Base-by-base conservation (phyloP, 225 moss, liverwort and hornwort species). In the Pleurozium schreberi region DNA sequence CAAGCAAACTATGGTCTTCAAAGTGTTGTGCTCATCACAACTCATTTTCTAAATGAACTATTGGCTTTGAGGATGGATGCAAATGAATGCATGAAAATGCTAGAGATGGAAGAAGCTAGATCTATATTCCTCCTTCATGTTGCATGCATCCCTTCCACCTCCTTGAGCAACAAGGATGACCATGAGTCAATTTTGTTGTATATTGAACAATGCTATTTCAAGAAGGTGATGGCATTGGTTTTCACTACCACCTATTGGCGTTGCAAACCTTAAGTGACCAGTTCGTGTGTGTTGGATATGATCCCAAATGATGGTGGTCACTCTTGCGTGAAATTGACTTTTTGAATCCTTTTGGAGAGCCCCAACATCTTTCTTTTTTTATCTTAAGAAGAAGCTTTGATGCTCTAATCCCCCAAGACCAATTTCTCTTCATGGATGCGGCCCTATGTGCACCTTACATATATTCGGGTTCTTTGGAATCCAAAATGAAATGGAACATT, bases 391-490 rank as follows among this genome's bases (percentile, higher is more conserved):
- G 81, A 68, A 86, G 83, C 12, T 91, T 89, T 86, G 83, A 79
- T 67, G 49, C 69, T 25, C 86, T 88, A 28, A 75, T 64, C 27
- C 25, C 34, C 31, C 31, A 68, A 49, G 70, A 89, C 63, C 83
- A 89, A 57, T 61, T 82, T 34, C 23, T 84, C 43, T 78, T 89
- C 33, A 53, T 87, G 83, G 75, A 88, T 76, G 88, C 22, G 3
- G 40, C 63, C 36, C 57, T 86, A 55, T 57, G 8, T 40, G 19
- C 20, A 26, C 70, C 22, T 12, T n/a, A 23, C 13, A n/a, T 6
- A 19, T 15, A 9, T 1, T 9, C n/a, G n/a, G n/a, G n/a, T n/a
- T n/a, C n/a, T n/a, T 22, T 22, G 0, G 0, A 1, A 23, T 68
- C 12, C n/a, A n/a, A n/a, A n/a, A n/a, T n/a, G n/a, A n/a, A 52